Conservation (phyloP, 1,284 basidiomycete species). For the Fomitopsis schrenkii region DNA sequence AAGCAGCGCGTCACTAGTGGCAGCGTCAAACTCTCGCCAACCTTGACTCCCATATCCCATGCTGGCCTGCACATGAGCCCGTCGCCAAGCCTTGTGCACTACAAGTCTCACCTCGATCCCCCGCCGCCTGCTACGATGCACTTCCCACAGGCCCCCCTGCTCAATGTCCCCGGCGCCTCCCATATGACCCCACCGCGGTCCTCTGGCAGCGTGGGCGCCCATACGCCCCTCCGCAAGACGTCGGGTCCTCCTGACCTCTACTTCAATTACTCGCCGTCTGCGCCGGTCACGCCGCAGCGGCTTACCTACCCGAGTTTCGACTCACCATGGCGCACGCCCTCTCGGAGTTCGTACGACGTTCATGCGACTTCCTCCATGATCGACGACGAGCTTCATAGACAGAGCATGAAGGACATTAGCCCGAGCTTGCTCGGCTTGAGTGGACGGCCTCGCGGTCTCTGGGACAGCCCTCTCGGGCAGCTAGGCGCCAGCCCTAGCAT, state of each 20-base stretch:
- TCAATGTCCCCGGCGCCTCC: conserved; percentile 4
- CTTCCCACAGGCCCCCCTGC: conserved; percentile 18
- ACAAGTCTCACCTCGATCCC: conserved; percentile 59
- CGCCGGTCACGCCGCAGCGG: conserved; percentile 56
- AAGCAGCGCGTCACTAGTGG: conserved; percentile 24
- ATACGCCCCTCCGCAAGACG: conserved; percentile 51
- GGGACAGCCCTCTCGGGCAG: conserved; percentile 55
- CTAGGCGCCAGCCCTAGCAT: conserved; percentile 39
- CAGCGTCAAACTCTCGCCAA: conserved; percentile 45
- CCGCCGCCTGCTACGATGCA: conserved; percentile 47
- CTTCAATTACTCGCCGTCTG: conserved; percentile 28
- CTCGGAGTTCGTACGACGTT: conserved; percentile 51
- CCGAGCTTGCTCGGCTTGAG: conserved; percentile 45
- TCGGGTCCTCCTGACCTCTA: neutral
- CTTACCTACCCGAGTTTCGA: conserved; percentile 37
- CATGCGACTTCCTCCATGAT: conserved; percentile 61
- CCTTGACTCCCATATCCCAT: conserved; percentile 62
- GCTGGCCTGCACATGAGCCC: conserved; percentile 66
- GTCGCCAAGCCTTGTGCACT: conserved; percentile 55
- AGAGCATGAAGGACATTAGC: conserved; percentile 51
- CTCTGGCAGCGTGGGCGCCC: conserved; percentile 37
- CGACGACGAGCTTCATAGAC: conserved; percentile 59
- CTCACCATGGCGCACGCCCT: conserved; percentile 59
- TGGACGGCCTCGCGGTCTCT: conserved; percentile 39
- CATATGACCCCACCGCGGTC: conserved; percentile 30